Evolutionary conservation across 768 basidiomycete genomes (phyloP).

Genomic region (Pholiota microspora): DNA sequence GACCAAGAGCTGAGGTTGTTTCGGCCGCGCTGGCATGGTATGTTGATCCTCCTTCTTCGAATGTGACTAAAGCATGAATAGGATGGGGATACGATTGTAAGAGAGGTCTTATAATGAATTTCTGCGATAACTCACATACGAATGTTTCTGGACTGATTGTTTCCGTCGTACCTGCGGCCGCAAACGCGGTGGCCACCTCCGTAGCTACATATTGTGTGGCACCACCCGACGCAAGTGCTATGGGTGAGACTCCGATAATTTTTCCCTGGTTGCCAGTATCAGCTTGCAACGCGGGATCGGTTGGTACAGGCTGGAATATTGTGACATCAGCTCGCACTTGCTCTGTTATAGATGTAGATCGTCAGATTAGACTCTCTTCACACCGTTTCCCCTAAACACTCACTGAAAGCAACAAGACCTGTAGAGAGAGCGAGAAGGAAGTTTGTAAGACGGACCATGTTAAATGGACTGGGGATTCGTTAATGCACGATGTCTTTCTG

Average conservation of each 20-base stretch:
- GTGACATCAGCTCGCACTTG: neutral
- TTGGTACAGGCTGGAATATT: neutral
- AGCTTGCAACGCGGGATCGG: neutral
- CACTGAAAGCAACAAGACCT: neutral
- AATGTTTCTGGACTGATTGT: neutral
- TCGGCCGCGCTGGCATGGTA: neutral
- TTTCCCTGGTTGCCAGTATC: neutral
- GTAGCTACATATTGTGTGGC: slow-evolving; percentile 3
- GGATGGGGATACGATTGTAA: neutral
- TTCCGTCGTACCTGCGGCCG: neutral
- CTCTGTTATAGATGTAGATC: neutral
- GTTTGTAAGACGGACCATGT: neutral
- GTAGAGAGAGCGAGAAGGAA: neutral
- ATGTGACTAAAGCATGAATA: neutral
- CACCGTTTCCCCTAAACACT: neutral
- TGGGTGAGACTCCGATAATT: neutral
- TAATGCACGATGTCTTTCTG: neutral
- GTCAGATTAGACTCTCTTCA: neutral
- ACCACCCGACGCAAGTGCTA: neutral
- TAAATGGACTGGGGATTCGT: neutral
- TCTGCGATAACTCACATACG: too few relatives aligned
- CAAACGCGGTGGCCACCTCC: neutral
- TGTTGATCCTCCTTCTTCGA: neutral
- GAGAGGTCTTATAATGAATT: too few relatives aligned
- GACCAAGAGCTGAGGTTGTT: neutral